phyloP scores from a whole-genome alignment of 345 rosid genomes.

The Populus euphratica region DNA sequence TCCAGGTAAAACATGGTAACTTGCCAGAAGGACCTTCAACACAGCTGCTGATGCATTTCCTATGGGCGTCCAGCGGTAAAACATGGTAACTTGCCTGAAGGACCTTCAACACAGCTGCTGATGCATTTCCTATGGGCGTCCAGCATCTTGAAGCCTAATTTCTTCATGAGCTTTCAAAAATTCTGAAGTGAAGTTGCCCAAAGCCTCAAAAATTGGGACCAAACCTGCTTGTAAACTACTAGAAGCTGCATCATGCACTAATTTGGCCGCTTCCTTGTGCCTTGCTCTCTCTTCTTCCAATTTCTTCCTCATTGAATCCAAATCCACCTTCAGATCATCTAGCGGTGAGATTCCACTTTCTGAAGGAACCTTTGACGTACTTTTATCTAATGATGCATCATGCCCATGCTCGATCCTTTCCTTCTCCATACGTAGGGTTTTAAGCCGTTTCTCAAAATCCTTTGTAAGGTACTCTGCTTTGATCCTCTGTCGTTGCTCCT shows the following conservation, averaged over 20 bases:
- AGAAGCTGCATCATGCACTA: slow-evolving; percentile 74
- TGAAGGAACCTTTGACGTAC: slow-evolving; percentile 50
- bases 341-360: slow-evolving; percentile 65
- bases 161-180: slow-evolving; percentile 71
- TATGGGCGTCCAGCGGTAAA: slow-evolving; percentile 8
- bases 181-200: slow-evolving; percentile 75
- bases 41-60: slow-evolving; percentile 3
- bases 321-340: slow-evolving; percentile 82
- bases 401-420: slow-evolving; percentile 56
- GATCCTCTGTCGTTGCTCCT: slow-evolving; percentile 68
- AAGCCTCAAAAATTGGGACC: slow-evolving; percentile 77
- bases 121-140: slow-evolving; percentile 15
- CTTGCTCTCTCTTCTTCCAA: slow-evolving; percentile 67
- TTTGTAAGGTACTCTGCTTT: slow-evolving; percentile 75
- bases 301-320: slow-evolving; percentile 80
- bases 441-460: slow-evolving; percentile 73
- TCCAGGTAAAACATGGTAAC: background rate
- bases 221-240: slow-evolving; percentile 75
- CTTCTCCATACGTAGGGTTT: slow-evolving; percentile 51
- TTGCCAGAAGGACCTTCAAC: background rate
- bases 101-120: background rate
- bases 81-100: background rate
- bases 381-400: slow-evolving; percentile 55
- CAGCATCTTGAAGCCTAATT: slow-evolving; percentile 48
- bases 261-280: slow-evolving; percentile 65